Percentiles rank a stretch among this genome's conserved stretches.
Conservation (phyloP, 116 monocot genomes). For the Cymodocea nodosa region DNA sequence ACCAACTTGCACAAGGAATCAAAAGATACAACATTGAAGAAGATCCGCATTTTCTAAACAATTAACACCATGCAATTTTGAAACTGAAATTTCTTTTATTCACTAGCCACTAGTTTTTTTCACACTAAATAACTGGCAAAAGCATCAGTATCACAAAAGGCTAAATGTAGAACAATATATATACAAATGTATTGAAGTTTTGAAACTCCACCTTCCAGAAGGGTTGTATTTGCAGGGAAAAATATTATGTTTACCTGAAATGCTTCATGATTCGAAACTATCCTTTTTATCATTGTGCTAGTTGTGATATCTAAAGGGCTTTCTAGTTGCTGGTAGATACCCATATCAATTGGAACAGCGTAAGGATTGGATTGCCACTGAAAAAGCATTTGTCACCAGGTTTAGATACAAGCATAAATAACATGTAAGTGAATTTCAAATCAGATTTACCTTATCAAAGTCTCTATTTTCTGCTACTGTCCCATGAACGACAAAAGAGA, state of each 20-base stretch:
- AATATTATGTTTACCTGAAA: slow-evolving; percentile 39
- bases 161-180: no score
- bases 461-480: slow-evolving; percentile 74
- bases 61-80: no score
- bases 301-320: slow-evolving; percentile 88
- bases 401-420: not conserved
- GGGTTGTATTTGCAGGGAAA: no score
- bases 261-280: slow-evolving; percentile 85
- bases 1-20: no score
- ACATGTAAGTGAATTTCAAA: not conserved
- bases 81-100: no score
- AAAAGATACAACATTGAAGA: no score
- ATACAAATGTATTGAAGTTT: no score
- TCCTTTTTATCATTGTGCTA: slow-evolving; percentile 86
- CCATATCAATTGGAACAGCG: slow-evolving; percentile 60
- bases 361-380: slow-evolving; percentile 82
- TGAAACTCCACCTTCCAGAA: no score
- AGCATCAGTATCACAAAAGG: no score
- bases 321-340: slow-evolving; percentile 47
- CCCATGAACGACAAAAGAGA: slow-evolving; percentile 74
- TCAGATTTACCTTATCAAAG: slow-evolving; percentile 38
- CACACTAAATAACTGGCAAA: no score
- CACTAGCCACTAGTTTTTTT: no score
- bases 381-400: not conserved
- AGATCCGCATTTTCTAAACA: no score